A percentile compares a stretch with the other conserved stretches of the same genome.
Evolutionary conservation across 176 grass and related monocot species (phyloP).

Genomic region (bread wheat (Triticum aestivum)): DNA sequence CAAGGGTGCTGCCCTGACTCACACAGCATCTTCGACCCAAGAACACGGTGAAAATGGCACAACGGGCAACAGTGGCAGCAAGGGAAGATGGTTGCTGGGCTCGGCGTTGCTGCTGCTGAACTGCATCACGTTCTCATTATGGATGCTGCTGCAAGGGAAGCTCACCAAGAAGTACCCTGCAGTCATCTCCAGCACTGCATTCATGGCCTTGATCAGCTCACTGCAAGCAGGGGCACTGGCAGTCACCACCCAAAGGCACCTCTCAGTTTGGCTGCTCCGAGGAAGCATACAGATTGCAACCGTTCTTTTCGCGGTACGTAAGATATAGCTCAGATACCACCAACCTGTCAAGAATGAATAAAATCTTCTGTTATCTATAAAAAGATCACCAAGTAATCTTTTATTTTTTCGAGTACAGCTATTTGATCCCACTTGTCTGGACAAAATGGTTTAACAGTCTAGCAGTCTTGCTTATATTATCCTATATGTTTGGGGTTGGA

Average conservation of each 20-base stretch:
- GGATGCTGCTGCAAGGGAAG: conserved; percentile 62
- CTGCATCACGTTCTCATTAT: conserved; percentile 44
- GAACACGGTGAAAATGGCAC: not conserved
- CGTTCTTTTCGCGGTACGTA: conserved; percentile 49
- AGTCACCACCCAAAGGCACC: conserved; percentile 37
- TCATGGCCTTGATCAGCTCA: conserved; percentile 63
- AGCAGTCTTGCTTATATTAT: not conserved
- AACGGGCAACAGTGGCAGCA: not conserved
- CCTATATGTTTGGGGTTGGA: not conserved
- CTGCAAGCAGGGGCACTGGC: conserved; percentile 47
- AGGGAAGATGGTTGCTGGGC: conserved; percentile 47
- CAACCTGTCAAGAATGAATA: not conserved
- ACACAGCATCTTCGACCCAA: not conserved
- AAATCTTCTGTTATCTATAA: not conserved
- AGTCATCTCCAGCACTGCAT: conserved; percentile 58
- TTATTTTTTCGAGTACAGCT: not conserved
- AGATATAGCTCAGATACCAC: conserved; percentile 7
- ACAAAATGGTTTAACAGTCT: not conserved
- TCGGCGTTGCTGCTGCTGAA: conserved; percentile 39
- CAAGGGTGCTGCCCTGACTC: conserved; percentile 46
- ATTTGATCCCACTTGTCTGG: not conserved
- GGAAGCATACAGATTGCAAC: conserved; percentile 49
- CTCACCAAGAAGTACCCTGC: conserved; percentile 63
- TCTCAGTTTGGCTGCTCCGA: conserved; percentile 50
- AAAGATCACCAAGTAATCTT: not conserved